Evolutionary conservation across 805 yeast species (phyloP), one percentile per base, ranked within the genome.

Genomic region (Candida adriatica): DNA sequence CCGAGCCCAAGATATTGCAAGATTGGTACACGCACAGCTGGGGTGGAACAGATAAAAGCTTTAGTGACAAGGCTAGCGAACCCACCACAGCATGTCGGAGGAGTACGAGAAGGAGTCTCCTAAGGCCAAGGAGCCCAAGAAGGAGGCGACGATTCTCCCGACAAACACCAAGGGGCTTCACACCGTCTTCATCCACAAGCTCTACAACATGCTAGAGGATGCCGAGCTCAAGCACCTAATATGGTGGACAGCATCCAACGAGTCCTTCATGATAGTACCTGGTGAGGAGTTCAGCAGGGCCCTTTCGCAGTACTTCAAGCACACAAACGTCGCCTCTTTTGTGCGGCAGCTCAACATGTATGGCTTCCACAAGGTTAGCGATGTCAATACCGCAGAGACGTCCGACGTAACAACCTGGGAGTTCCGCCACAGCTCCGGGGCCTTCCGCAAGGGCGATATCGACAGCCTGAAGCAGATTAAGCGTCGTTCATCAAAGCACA

Each of bases 171-270:
- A 51, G 22, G 56, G 56, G 6, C 39, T 48, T 1, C 53, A 73
- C 43, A 65, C 77, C 1, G 74, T 76, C 5, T 90, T 90, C 60
- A 83, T 88, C 38, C 95, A 88, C 58, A 90, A 90, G 53, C 70
- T 90, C 16, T 88, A 84, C 64, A 76, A 80, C 41, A 90, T 90
- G 94, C 68, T 90, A 29, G 94, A 88, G 46, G 96, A 90, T 51
- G 62, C 64, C 3, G 58, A 70, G 18, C 61, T 90, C 20, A 61
- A 71, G 35, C 92, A 81, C 50, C 66, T 90, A 23, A 90, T 90
- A 16, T 79, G 90, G 77, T 90, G 97, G 96, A 59, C 85, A 1
- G 65, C 73, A 8, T 49, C 75, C 8, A 72, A 73, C 38, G 83
- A 78, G 29, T 73, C 88, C 5, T 92, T 92, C 47, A 70, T 75